Base-by-base conservation (phyloP, 495 filamentous ascomycete species). In the Aspergillus nidulans region DNA sequence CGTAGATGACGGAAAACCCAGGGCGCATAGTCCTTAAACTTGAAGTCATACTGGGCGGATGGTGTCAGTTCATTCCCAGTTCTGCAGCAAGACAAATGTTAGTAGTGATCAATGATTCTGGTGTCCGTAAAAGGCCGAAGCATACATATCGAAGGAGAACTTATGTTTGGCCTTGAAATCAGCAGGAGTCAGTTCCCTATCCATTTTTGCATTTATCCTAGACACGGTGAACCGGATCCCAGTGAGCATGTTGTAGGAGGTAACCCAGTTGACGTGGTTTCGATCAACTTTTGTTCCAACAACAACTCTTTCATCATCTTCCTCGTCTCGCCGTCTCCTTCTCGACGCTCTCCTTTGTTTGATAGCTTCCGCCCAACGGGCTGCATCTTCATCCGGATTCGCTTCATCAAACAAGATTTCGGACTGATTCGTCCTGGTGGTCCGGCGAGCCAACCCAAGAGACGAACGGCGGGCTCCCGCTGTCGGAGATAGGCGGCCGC, bases 31-130 rank as follows among this genome's bases (percentile, higher is more conserved):
- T 99, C 94, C 71, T 99, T 99, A 76, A 99, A 99, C 69, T 99
- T 99, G 83, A 97, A 99, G 73, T 99, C 94, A 77, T 99, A 99
- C 74, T 97, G 97, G 59, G 95, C 92, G 52, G 92, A 96, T 19
- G 94, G 94, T 16, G 95, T 96, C 64, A 99, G 76, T 72, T 99
- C 94, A 70, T 96, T 96, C 50, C 94, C 94, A 56, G 92, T 95
- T 63, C 89, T 91, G 61, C 57, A 6, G 23, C 16, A 51, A 64
- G 24, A 67, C 46, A 26, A 52, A 5, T 24, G 30, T 67, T 41
- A 69, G 66, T 45, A 21, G 43, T 36, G 32, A 40, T 26, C 55
- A 39, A 10, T 13, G 6, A 48, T 25, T 6, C 6, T 23, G 6
- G 42, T 10, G 40, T 23, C 13, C 13, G 32, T 19, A 18, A 24